These are phyloP conservation scores for Mortierella claussenii DNA, from an alignment of 192 early-diverging fungal species.

Conservation along the genomic window DNA sequence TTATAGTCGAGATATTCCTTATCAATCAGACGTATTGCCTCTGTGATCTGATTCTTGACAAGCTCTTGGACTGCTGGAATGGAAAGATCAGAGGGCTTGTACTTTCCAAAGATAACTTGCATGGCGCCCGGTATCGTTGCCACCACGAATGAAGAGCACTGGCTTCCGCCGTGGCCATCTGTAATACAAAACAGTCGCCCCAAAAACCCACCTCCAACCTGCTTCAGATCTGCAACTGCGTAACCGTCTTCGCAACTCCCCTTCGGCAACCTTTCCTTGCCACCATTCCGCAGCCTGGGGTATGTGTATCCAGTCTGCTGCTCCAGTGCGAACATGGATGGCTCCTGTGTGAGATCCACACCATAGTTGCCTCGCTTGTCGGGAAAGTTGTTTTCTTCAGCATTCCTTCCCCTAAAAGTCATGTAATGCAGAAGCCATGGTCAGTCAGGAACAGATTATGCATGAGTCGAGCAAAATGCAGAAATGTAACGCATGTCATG, in stretches of 20 bases:
- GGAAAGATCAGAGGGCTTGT: constrained; percentile 47
- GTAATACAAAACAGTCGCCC: constrained; percentile 64
- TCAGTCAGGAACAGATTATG: background rate
- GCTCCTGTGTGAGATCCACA: constrained; percentile 54
- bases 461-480: too few species aligned
- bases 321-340: constrained; percentile 60
- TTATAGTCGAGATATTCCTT: constrained; percentile 64
- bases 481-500: too few species aligned
- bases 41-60: constrained; percentile 56
- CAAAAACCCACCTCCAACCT: constrained; percentile 31
- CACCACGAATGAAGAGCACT: constrained; percentile 64
- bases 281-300: constrained; percentile 61
- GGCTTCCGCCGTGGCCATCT: constrained; percentile 68
- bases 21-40: constrained; percentile 58
- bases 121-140: constrained; percentile 56
- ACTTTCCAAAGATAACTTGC: constrained; percentile 57
- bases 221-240: constrained; percentile 57
- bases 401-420: constrained; percentile 35
- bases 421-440: too few species aligned
- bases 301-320: constrained; percentile 71
- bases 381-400: constrained; percentile 35
- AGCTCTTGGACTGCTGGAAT: constrained; percentile 48
- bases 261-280: constrained; percentile 60
- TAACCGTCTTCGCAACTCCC: constrained; percentile 66
- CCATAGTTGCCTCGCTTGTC: constrained; percentile 47